Evolutionary conservation across 169 alveolate species (phyloP).

Genomic region (Blepharisma undulans): DNA sequence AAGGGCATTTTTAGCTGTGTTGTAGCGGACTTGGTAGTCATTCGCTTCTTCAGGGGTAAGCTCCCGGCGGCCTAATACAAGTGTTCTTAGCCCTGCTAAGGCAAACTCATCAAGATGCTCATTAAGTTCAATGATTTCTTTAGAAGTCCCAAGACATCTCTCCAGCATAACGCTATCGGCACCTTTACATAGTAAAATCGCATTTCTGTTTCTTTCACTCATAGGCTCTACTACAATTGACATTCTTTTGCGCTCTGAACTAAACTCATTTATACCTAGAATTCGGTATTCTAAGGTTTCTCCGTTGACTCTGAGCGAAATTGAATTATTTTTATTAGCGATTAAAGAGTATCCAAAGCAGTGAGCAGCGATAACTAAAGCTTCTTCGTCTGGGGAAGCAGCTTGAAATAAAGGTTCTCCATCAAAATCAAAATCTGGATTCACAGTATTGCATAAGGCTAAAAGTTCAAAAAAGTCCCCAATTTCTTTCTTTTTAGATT

Average conservation of each 20-base stretch:
- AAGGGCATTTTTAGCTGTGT: constrained; percentile 75
- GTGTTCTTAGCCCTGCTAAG: constrained; percentile 89
- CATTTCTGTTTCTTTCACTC: constrained; percentile 50
- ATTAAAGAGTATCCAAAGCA: constrained; percentile 66
- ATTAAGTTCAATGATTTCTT: constrained; percentile 40
- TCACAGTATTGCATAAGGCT: constrained; percentile 73
- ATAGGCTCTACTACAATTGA: constrained; percentile 71
- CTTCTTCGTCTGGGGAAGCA: constrained; percentile 92
- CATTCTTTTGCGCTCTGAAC: constrained; percentile 85
- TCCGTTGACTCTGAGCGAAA: constrained; percentile 36
- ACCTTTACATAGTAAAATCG: constrained; percentile 77
- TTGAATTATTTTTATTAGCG: neutral
- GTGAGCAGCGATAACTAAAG: constrained; percentile 80
- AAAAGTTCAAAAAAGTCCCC: constrained; percentile 41
- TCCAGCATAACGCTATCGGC: constrained; percentile 84
- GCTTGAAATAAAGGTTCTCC: constrained; percentile 65
- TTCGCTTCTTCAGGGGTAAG: neutral
- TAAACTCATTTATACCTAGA: constrained; percentile 61
- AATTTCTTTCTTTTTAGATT: neutral
- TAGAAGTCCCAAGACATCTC: constrained; percentile 36
- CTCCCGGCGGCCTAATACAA: constrained; percentile 18
- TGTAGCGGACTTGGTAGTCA: constrained; percentile 77
- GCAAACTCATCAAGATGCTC: constrained; percentile 76
- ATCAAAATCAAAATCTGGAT: constrained; percentile 64
- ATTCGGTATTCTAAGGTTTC: constrained; percentile 40